These are phyloP conservation scores for Botryosphaeria agaves DNA, from an alignment of 2,329 filamentous ascomycete species.

Conservation along the genomic window DNA sequence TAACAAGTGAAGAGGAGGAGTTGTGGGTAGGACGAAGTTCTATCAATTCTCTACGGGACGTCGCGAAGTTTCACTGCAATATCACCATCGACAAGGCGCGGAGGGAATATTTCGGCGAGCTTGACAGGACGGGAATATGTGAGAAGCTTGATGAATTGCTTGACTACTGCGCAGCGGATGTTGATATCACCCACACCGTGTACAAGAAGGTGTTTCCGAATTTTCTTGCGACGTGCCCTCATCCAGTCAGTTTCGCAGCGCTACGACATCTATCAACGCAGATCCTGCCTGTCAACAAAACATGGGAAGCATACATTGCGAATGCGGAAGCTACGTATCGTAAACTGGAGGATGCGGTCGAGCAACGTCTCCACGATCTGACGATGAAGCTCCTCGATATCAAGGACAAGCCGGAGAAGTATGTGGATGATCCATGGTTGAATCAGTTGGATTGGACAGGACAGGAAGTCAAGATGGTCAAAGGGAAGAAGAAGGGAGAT, in stretches of 20 bases:
- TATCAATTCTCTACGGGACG: constrained; percentile 84
- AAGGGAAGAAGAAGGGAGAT: constrained; percentile 75
- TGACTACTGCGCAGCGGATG: constrained; percentile 90
- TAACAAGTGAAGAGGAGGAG: constrained; percentile 77
- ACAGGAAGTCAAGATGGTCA: constrained; percentile 80
- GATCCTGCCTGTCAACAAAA: constrained; percentile 74
- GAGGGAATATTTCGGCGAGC: constrained; percentile 70
- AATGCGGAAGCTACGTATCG: constrained; percentile 78
- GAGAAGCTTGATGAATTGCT: constrained; percentile 65
- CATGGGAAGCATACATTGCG: constrained; percentile 71
- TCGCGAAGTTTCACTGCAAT: constrained; percentile 90
- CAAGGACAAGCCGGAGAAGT: constrained; percentile 51
- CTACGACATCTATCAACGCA: constrained; percentile 84
- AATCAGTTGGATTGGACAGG: constrained; percentile 89
- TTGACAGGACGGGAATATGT: constrained; percentile 54
- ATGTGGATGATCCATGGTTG: constrained; percentile 74
- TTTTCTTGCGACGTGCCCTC: constrained; percentile 79
- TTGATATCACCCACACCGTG: constrained; percentile 82
- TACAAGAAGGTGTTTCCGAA: constrained; percentile 85
- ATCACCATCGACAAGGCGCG: constrained; percentile 80
- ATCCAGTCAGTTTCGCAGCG: constrained; percentile 93
- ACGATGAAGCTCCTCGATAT: constrained; percentile 61
- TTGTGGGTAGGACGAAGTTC: constrained; percentile 91
- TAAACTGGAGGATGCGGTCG: constrained; percentile 57
- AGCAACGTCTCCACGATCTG: constrained; percentile 54